Conservation (phyloP, 192 early-diverging fungal species). For the Coemansia sp. region DNA sequence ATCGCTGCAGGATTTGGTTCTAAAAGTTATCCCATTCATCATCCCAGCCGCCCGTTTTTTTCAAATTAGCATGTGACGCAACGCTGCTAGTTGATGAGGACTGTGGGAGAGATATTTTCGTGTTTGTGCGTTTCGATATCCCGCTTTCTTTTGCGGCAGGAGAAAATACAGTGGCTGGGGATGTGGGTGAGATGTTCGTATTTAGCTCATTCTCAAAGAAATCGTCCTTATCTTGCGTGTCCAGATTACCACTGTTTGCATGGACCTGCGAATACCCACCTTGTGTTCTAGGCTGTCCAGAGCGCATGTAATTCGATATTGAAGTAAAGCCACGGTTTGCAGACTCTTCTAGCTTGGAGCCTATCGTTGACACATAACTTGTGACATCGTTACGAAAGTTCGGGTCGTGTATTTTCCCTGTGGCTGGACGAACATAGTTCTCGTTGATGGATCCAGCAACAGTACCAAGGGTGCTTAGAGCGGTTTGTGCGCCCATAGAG, state of each 20-base stretch:
- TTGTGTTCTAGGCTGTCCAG: constrained; percentile 20
- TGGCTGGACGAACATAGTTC: constrained; percentile 64
- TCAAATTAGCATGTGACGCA: constrained; percentile 11
- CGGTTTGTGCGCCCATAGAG: constrained; percentile 56
- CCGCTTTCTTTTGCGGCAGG: constrained; percentile 1
- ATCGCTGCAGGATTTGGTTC: neutral
- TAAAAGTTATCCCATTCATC: constrained; percentile 51
- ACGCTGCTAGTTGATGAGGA: constrained; percentile 10
- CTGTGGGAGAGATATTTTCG: constrained; percentile 9
- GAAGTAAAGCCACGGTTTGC: constrained; percentile 41
- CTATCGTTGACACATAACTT: constrained; percentile 62
- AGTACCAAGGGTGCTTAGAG: constrained; percentile 40
- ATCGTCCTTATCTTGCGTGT: constrained; percentile 16
- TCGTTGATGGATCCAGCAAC: constrained; percentile 61
- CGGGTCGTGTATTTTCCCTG: constrained; percentile 63
- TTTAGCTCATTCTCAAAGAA: constrained; percentile 41
- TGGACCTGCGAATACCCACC: constrained; percentile 31
- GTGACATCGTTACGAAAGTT: constrained; percentile 64
- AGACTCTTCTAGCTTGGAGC: constrained; percentile 38
- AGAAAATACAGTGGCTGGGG: constrained; percentile 18
- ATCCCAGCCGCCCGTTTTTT: constrained; percentile 32
- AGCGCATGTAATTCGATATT: constrained; percentile 35
- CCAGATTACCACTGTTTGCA: neutral
- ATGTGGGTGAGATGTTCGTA: constrained; percentile 18
- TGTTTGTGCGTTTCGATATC: constrained; percentile 20